Conservation (phyloP, 306 rosid species). For the Cucurbita moschata region DNA sequence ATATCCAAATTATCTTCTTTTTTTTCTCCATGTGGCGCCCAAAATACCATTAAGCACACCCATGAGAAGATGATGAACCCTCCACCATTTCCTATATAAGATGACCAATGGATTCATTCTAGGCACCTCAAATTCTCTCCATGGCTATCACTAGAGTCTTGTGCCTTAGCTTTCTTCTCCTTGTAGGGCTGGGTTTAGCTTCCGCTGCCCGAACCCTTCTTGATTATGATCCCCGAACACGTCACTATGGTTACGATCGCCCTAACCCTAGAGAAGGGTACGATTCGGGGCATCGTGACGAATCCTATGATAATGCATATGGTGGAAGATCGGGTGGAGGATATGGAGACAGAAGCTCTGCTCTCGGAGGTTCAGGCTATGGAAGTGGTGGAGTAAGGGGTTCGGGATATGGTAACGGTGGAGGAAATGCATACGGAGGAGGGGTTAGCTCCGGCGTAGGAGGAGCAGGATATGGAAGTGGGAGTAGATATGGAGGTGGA, state of each 20-base stretch:
- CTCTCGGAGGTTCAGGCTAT: slow-evolving; percentile 21
- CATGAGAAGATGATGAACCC: slow-evolving; percentile 9
- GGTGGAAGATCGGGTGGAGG: slow-evolving; percentile 7
- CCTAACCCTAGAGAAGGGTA: not conserved
- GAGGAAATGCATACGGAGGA: too few relatives aligned
- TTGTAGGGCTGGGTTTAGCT: slow-evolving; percentile 37
- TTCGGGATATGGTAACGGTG: not conserved
- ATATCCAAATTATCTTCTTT: not conserved
- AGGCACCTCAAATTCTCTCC: not conserved
- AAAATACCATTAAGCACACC: not conserved
- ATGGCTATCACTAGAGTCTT: slow-evolving; percentile 32
- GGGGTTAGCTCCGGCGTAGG: not conserved
- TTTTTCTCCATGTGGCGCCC: not conserved
- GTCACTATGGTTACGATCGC: not conserved
- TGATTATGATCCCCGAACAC: slow-evolving; percentile 10
- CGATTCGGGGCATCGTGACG: not conserved
- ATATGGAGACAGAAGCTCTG: slow-evolving; percentile 11
- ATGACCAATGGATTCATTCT: slow-evolving; percentile 11
- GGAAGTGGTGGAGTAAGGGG: slow-evolving; percentile 4
- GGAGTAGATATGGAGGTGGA: slow-evolving; percentile 5
- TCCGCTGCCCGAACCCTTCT: slow-evolving; percentile 47
- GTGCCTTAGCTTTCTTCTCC: slow-evolving; percentile 21
- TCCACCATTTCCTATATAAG: slow-evolving; percentile 32
- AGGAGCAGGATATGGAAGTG: slow-evolving; percentile 15
- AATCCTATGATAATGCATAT: not conserved